Evolutionary conservation across 2,329 filamentous ascomycete species (phyloP), one percentile per base, ranked within the genome.

Genomic region (Aspergillus aculeatus): DNA sequence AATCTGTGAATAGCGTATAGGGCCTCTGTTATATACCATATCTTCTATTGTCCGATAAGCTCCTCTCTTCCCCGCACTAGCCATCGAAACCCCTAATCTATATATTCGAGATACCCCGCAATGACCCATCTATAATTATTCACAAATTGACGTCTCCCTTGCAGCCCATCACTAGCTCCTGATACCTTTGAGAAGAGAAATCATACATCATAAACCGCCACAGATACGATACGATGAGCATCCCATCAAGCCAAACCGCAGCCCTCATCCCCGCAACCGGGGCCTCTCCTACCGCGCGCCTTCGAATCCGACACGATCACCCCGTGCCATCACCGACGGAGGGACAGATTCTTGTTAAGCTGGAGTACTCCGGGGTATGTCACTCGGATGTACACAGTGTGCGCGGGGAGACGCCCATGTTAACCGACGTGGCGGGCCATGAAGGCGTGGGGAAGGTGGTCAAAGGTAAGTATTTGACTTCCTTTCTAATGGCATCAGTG

Each of bases 301-400:
- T 75, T 21, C 56, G 66, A 26, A 72, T 75, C 48, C 62, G 49
- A 56, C 63, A 56, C 26, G 68, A 66, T 24, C 64, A 67, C 5
- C 68, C 72, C 2, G 70, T 81, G 2, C 75, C 79, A 19, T 63
- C 64, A 5, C 78, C 78, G 0, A 64, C 64, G 4, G 61, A 73
- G 1, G 73, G 76, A 4, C 77, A 81, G 57, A 60, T 81, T n/a
- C 72, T 81, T 14, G 72, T 81, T 44, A 80, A 81, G 59, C 69
- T 81, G 10, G 79, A 81, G 61, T 81, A 70, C 64, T 80, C 77
- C 0, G 79, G 79, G 0, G 77, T 81, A 24, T 81, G 79, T 54
- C 79, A 81, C 67, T 80, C 78, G 1, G 80, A 81, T 66, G 75
- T 80, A 57, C 76, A 77, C 59, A 80, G 79, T 60, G 75, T 81